Evolutionary conservation across 768 basidiomycete species (phyloP).

Genomic region (Suillus decipiens): DNA sequence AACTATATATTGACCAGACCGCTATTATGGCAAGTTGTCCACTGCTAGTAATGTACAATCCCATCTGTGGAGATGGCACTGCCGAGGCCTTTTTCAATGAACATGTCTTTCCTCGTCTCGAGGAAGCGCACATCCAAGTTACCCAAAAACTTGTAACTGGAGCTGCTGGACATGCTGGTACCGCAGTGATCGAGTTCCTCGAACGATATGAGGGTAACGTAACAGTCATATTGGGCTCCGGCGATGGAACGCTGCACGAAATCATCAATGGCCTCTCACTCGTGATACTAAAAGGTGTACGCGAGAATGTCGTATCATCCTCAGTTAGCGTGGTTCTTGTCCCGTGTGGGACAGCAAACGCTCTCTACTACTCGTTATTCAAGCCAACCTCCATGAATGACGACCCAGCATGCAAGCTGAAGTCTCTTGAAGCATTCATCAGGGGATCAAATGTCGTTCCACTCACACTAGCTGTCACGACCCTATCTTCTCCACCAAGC

Average conservation of each 20-base stretch:
- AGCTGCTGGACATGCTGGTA: slow-evolving; percentile 55
- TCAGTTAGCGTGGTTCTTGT: slow-evolving; percentile 51
- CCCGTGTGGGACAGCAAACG: slow-evolving; percentile 92
- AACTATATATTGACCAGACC: neutral
- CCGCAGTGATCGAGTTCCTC: slow-evolving; percentile 44
- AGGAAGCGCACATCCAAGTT: slow-evolving; percentile 33
- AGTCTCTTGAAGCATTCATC: slow-evolving; percentile 57
- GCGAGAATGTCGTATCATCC: slow-evolving; percentile 16
- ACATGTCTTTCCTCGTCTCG: slow-evolving; percentile 67
- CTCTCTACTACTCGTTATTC: slow-evolving; percentile 80
- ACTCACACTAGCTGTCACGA: slow-evolving; percentile 58
- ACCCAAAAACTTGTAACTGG: slow-evolving; percentile 49
- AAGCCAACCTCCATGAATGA: slow-evolving; percentile 40
- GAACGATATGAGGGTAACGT: slow-evolving; percentile 31
- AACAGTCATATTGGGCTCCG: slow-evolving; percentile 69
- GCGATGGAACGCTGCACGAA: slow-evolving; percentile 93
- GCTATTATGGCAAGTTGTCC: slow-evolving; percentile 36
- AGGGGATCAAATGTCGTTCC: slow-evolving; percentile 37
- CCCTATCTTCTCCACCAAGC: slow-evolving; percentile 37
- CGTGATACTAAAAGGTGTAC: slow-evolving; percentile 22
- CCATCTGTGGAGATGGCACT: slow-evolving; percentile 62
- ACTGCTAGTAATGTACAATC: slow-evolving; percentile 73
- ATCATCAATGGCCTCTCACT: slow-evolving; percentile 64
- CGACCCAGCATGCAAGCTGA: slow-evolving; percentile 46
- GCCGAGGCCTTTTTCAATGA: slow-evolving; percentile 57